phyloP scores from a whole-genome alignment of 2,329 filamentous ascomycete species.

The Coleophoma crateriformis region DNA sequence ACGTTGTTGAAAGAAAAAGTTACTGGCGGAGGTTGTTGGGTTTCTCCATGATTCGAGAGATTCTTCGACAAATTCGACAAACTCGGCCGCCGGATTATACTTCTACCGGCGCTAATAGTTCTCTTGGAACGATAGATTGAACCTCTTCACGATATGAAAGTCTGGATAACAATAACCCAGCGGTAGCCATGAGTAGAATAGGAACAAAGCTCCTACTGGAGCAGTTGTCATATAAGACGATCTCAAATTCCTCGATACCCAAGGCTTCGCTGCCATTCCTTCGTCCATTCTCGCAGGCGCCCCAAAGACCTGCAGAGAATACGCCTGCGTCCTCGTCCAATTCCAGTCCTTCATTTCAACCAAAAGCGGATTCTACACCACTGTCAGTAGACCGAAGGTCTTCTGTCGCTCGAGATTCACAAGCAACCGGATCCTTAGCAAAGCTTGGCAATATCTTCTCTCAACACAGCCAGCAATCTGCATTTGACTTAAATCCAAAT shows the following conservation, averaged over 20 bases:
- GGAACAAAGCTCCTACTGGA: constrained; percentile 20
- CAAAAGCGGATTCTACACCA: too few species aligned
- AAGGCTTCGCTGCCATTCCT: constrained; percentile 12
- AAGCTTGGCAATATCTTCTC: too few species aligned
- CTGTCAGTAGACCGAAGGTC: too few species aligned
- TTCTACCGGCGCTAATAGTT: too few species aligned
- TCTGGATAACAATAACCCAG: too few species aligned
- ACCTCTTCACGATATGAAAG: too few species aligned
- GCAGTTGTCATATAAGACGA: constrained; percentile 14
- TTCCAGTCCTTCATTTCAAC: neutral
- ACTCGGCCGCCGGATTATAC: too few species aligned
- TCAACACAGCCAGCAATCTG: neutral
- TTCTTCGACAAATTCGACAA: too few species aligned
- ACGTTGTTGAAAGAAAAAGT: constrained; percentile 7
- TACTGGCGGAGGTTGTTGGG: constrained; percentile 11
- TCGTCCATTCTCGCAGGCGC: constrained; percentile 28
- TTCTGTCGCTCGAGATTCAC: too few species aligned
- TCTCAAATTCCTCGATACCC: constrained; percentile 7
- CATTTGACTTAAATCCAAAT: neutral
- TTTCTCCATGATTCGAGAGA: neutral
- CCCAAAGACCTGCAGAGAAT: constrained; percentile 13
- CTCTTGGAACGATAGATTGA: too few species aligned
- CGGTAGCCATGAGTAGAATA: constrained; percentile 21
- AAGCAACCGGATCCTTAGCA: too few species aligned
- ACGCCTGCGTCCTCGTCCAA: neutral